These are phyloP conservation scores for Agaricus sinodeliciosus DNA, from an alignment of 768 basidiomycete genomes.

Conservation along the genomic window DNA sequence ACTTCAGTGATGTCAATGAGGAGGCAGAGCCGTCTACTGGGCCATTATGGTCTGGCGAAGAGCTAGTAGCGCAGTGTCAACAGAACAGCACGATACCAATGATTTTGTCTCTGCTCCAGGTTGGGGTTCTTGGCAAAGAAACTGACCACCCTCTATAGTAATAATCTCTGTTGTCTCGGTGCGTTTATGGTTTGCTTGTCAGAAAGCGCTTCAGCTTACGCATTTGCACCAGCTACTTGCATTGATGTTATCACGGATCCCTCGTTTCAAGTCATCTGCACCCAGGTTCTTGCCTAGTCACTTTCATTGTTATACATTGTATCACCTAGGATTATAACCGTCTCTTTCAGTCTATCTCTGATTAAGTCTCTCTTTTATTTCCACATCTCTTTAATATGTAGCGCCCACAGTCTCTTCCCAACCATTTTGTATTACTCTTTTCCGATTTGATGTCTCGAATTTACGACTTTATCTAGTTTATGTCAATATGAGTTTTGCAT, in stretches of 20 bases:
- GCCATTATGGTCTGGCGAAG: conserved; percentile 67
- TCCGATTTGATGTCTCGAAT: conserved; percentile 10
- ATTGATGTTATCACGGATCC: conserved; percentile 2
- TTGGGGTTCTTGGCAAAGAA: conserved; percentile 34
- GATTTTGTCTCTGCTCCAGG: conserved; percentile 60
- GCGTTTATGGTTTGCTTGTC: not conserved
- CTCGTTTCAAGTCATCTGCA: conserved; percentile 5
- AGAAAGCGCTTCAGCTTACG: not conserved
- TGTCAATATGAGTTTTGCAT: conserved; percentile 8
- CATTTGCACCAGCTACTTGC: not conserved
- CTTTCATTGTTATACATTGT: conserved; percentile 5
- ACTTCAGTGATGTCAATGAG: conserved; percentile 18
- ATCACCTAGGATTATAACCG: not conserved
- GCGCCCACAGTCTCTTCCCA: not conserved
- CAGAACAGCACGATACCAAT: conserved; percentile 85
- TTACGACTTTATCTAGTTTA: conserved; percentile 12
- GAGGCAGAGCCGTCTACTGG: not conserved
- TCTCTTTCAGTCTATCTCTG: not conserved
- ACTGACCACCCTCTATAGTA: conserved; percentile 12
- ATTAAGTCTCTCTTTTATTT: conserved; percentile 1
- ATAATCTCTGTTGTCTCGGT: conserved; percentile 3
- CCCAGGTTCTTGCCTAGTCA: conserved; percentile 2
- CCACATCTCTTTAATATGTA: conserved; percentile 6
- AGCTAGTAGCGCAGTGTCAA: conserved; percentile 76
- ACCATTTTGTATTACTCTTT: conserved; percentile 3